A percentile compares a stretch with the other conserved stretches of the same genome.
These are phyloP conservation scores for Alternaria longipes DNA, from an alignment of 2,329 filamentous ascomycete species.

Conservation along the genomic window DNA sequence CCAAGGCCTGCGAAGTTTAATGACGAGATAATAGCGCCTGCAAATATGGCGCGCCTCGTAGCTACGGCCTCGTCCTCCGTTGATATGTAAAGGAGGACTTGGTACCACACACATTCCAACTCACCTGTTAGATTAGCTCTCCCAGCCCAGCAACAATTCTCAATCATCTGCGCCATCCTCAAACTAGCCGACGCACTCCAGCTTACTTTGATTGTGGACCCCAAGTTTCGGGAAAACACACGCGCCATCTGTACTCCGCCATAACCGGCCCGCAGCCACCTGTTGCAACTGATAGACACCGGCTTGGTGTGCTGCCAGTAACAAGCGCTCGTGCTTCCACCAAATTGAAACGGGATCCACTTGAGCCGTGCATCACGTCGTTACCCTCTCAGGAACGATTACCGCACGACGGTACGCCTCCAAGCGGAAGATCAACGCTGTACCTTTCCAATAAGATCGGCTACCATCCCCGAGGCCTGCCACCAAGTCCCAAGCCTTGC, in stretches of 20 bases:
- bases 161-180: conserved; percentile 4
- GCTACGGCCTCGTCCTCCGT: conserved; percentile 2
- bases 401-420: conserved; percentile 37
- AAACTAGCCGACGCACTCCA: conserved; percentile 31
- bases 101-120: conserved; percentile 11
- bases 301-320: conserved; percentile 27
- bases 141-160: conserved; percentile 13
- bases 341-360: conserved; percentile 43
- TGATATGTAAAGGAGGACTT: conserved; percentile 10
- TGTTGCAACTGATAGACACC: conserved; percentile 35
- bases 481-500: conserved; percentile 39
- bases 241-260: conserved; percentile 28
- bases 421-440: conserved; percentile 45
- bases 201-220: conserved; percentile 35
- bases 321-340: conserved; percentile 26
- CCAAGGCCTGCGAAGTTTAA: conserved; percentile 27
- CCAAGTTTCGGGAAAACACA: conserved; percentile 27
- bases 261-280: conserved; percentile 39
- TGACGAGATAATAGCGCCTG: conserved; percentile 31
- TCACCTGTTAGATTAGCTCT: conserved; percentile 19
- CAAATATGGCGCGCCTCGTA: conserved; percentile 7
- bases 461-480: conserved; percentile 36
- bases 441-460: conserved; percentile 43
- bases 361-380: conserved; percentile 25
- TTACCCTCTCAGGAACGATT: conserved; percentile 34